Base-by-base conservation (phyloP, 192 early-diverging fungal genomes). In the Lobosporangium transversale region DNA sequence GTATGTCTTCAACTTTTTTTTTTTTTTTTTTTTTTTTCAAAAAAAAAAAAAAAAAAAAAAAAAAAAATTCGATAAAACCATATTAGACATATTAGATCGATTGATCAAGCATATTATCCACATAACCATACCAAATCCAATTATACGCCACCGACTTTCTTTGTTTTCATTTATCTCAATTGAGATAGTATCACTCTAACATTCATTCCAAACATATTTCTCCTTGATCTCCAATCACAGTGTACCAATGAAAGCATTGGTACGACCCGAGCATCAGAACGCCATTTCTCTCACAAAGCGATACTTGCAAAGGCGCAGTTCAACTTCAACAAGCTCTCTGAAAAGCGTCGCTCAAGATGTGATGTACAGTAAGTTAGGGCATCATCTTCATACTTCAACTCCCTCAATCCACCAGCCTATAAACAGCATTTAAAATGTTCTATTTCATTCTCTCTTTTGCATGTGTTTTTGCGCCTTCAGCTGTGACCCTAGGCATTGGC, bases 401-500 rank as follows among this genome's bases (percentile, higher is more conserved):
- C 21, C n/a, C n/a, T 37, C 11, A 30, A 43, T 61, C 44, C n/a
- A 4, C 23, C 10, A 42, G 17, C 40, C 8, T 50, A 20, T 7
- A 50, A 8, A 50, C 21, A 50, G 23, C 49, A 15, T 50, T 21
- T 8, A 10, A 17, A 9, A 42, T 9, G 10, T 12, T 42, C 40
- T 42, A 42, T n/a, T 5, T 1, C 18, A 26, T 21, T 18, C 8
- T 31, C 26, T 17, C 18, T 45, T 51, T 12, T 52, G n/a, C 21
- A 40, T 26, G 42, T 24, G 9, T 48, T 30, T 29, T n/a, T 15
- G 43, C n/a, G 8, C 6, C 24, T 21, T 20, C 35, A 76, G 73
- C 73, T 15, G 50, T 76, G 0, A 24, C 56, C 0, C 82, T 92
- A 24, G 81, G 83, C 7, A 60, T 93, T 5, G 91, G 91, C 50